These are phyloP conservation scores for Yamadazyma triangularis DNA, from an alignment of 1,139 yeast genomes.

Conservation along the genomic window DNA sequence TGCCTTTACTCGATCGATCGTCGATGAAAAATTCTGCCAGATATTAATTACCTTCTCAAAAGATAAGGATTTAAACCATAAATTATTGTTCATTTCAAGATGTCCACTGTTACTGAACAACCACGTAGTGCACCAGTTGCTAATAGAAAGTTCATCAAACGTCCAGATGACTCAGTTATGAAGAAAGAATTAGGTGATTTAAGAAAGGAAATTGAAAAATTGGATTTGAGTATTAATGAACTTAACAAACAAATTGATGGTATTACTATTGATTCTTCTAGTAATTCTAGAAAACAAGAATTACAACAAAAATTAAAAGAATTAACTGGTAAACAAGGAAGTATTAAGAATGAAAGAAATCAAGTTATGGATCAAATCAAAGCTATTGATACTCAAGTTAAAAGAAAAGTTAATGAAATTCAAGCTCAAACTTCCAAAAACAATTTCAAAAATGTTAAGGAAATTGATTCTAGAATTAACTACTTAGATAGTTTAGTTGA, in stretches of 20 bases:
- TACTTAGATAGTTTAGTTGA: constrained; percentile 73
- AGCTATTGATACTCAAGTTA: constrained; percentile 63
- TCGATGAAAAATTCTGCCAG: constrained; percentile 5
- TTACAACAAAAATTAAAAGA: constrained; percentile 64
- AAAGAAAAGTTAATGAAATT: constrained; percentile 74
- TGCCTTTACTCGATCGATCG: too few species aligned
- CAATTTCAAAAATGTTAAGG: constrained; percentile 67
- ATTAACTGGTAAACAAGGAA: constrained; percentile 63
- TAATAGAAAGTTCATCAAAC: constrained; percentile 52
- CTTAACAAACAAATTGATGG: constrained; percentile 41
- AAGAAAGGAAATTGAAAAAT: constrained; percentile 64
- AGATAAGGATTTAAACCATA: constrained; percentile 1
- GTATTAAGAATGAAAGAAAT: constrained; percentile 66
- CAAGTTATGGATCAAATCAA: constrained; percentile 69
- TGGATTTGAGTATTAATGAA: constrained; percentile 49
- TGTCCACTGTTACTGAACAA: constrained; percentile 16
- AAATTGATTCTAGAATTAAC: constrained; percentile 70
- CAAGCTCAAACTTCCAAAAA: constrained; percentile 67
- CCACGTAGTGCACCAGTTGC: constrained; percentile 9
- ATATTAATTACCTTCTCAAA: neutral
- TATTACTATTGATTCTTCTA: constrained; percentile 38
- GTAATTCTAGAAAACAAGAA: constrained; percentile 54
- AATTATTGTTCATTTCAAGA: constrained; percentile 9
- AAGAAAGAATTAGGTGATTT: constrained; percentile 58
- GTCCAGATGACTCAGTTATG: constrained; percentile 67